A percentile compares a stretch with the other conserved stretches of the same genome.
Evolutionary conservation across 192 early-diverging fungal genomes (phyloP).

Genomic region (Coemansia sp.): DNA sequence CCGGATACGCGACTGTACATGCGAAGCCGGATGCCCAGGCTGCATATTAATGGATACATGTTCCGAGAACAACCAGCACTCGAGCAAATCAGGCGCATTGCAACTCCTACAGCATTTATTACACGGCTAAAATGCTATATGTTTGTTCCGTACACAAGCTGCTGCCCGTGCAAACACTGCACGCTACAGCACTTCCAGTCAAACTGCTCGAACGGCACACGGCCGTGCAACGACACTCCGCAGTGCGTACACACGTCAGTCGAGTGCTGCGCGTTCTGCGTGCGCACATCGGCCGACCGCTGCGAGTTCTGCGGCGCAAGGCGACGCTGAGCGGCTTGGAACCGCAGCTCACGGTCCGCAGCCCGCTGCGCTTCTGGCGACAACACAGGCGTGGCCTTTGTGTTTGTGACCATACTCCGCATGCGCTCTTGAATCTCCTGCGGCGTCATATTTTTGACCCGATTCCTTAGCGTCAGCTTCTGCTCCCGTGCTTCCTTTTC

Average conservation of each 20-base stretch:
- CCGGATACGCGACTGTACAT: not conserved
- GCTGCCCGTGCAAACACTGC: conserved; percentile 44
- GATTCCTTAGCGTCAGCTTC: not conserved
- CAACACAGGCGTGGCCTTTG: not conserved
- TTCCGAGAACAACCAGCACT: not conserved
- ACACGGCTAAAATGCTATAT: not conserved
- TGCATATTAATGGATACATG: not conserved
- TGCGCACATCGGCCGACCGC: conserved; percentile 16
- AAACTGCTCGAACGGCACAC: conserved; percentile 75
- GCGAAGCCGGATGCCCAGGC: not conserved
- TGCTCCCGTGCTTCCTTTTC: conserved; percentile 1
- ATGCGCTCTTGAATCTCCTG: conserved; percentile 20
- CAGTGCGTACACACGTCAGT: conserved; percentile 52
- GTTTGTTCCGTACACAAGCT: conserved; percentile 11
- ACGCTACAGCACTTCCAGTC: conserved; percentile 64
- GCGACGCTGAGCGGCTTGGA: conserved; percentile 32
- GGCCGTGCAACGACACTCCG: conserved; percentile 57
- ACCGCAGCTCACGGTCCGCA: conserved; percentile 35
- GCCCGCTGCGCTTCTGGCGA: conserved; percentile 26
- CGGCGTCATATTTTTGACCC: conserved; percentile 14
- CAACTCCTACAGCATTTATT: conserved; percentile 2
- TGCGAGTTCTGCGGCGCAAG: conserved; percentile 5
- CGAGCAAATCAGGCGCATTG: not conserved
- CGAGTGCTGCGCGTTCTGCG: conserved; percentile 6
- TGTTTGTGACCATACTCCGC: conserved; percentile 21